A percentile compares a stretch with the other conserved stretches of the same genome.
These are phyloP conservation scores for Arabidopsis lyrata DNA, from an alignment of 441 rosid species.

Conservation along the genomic window DNA sequence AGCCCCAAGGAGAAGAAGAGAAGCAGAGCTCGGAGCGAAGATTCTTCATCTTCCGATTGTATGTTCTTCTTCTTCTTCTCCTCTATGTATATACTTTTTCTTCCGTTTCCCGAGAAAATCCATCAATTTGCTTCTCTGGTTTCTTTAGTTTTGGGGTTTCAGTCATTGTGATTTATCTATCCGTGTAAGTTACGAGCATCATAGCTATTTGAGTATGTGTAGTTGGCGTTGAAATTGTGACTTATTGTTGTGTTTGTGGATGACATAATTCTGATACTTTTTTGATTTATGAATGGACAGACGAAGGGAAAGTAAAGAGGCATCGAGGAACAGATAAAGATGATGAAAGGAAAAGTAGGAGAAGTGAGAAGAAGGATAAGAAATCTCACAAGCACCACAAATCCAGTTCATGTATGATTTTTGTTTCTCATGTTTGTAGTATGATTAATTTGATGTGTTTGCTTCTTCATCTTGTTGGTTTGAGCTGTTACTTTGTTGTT, in stretches of 20 bases:
- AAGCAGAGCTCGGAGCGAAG: conserved; percentile 56
- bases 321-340: conserved; percentile 55
- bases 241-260: conserved; percentile 3
- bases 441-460: background rate
- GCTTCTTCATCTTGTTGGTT: conserved; percentile 15
- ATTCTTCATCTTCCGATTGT: conserved; percentile 57
- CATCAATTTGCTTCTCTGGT: conserved; percentile 3
- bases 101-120: conserved; percentile 23
- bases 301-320: conserved; percentile 68
- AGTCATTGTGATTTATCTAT: background rate
- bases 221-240: conserved; percentile 14
- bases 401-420: conserved; percentile 61
- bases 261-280: background rate
- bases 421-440: background rate
- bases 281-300: conserved; percentile 47
- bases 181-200: background rate
- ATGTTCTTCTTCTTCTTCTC: conserved; percentile 11
- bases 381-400: conserved; percentile 70
- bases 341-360: conserved; percentile 56
- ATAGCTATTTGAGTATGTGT: conserved; percentile 1
- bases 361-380: conserved; percentile 57
- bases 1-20: conserved; percentile 64
- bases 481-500: conserved; percentile 1
- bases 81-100: background rate
- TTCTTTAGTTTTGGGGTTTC: background rate